Evolutionary conservation across 306 rosid genomes (phyloP).

Genomic region (Lathyrus sativus): DNA sequence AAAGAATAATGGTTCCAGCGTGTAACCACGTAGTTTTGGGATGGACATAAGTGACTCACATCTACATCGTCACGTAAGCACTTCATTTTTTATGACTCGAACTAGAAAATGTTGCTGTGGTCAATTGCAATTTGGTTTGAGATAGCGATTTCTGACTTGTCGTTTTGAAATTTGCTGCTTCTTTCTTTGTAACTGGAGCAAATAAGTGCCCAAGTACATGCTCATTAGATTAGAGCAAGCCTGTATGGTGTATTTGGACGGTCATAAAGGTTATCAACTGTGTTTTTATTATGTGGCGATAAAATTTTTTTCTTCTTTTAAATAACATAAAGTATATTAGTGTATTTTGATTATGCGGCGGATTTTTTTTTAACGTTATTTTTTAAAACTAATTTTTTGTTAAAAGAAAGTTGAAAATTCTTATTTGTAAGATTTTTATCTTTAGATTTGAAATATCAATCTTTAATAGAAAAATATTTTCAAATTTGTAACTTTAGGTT

Average conservation of each 20-base stretch:
- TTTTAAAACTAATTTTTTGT: too few relatives aligned
- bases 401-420: too few relatives aligned
- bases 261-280: too few relatives aligned
- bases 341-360: too few relatives aligned
- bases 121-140: constrained; percentile 27
- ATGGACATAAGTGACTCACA: constrained; percentile 15
- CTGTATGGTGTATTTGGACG: neutral
- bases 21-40: constrained; percentile 33
- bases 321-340: too few relatives aligned
- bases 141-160: constrained; percentile 23
- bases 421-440: too few relatives aligned
- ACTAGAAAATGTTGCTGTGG: constrained; percentile 31
- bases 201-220: neutral
- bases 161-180: constrained; percentile 4
- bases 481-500: too few relatives aligned
- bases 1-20: constrained; percentile 31
- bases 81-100: constrained; percentile 8
- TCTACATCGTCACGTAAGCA: constrained; percentile 25
- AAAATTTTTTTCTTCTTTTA: too few relatives aligned
- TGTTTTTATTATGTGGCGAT: too few relatives aligned
- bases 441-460: too few relatives aligned
- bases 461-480: too few relatives aligned
- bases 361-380: too few relatives aligned
- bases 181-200: neutral
- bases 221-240: neutral